Evolutionary conservation across 2,329 filamentous ascomycete genomes (phyloP).

Genomic region (Phialophora chinensis): DNA sequence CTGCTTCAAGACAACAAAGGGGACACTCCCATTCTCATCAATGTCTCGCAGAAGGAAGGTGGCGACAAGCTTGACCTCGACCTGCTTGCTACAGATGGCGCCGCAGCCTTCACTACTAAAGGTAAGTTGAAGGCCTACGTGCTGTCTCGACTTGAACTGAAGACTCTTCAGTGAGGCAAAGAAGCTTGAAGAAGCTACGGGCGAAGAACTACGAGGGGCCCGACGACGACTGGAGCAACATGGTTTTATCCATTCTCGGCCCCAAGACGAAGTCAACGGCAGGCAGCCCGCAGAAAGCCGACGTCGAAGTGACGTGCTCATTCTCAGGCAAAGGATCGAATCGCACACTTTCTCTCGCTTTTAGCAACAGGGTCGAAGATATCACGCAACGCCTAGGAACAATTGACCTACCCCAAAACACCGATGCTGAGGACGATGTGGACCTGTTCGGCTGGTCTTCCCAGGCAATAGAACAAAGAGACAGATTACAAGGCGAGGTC

Average conservation of each 20-base stretch:
- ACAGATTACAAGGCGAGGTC: constrained; percentile 51
- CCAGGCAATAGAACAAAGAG: constrained; percentile 53
- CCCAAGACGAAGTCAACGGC: constrained; percentile 12
- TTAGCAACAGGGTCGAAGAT: constrained; percentile 53
- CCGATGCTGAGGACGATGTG: constrained; percentile 59
- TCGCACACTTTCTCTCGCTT: constrained; percentile 47
- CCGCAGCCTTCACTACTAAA: constrained; percentile 58
- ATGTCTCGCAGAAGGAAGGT: constrained; percentile 49
- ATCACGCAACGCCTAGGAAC: constrained; percentile 64
- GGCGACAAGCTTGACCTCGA: constrained; percentile 56
- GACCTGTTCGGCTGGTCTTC: constrained; percentile 64
- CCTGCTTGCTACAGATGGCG: constrained; percentile 64
- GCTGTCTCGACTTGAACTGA: constrained; percentile 14
- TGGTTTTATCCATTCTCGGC: constrained; percentile 46
- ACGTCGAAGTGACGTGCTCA: constrained; percentile 33
- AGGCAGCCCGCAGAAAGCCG: constrained; percentile 21
- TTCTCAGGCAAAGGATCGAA: constrained; percentile 39
- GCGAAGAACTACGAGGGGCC: constrained; percentile 52
- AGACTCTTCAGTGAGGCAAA: constrained; percentile 45
- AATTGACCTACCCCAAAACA: constrained; percentile 56
- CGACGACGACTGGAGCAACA: constrained; percentile 51
- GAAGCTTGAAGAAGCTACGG: constrained; percentile 47
- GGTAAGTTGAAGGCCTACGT: constrained; percentile 44
- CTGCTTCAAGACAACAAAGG: constrained; percentile 27
- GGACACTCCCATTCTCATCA: constrained; percentile 52